Conservation (phyloP, 225 moss, liverwort and hornwort genomes). For the Pleurozium schreberi region DNA sequence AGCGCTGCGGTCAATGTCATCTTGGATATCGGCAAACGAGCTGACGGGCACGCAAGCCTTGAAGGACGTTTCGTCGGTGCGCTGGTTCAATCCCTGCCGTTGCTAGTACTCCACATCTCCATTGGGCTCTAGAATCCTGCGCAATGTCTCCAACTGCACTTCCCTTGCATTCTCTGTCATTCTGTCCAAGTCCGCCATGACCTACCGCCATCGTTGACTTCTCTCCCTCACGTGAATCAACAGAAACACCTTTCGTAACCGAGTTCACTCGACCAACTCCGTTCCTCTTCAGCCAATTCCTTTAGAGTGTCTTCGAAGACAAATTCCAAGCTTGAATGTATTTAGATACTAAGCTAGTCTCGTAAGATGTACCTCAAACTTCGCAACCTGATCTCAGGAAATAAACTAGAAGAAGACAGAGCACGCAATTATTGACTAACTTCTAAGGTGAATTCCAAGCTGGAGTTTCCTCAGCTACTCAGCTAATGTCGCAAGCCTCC, state of each 20-base stretch:
- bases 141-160: constrained; percentile 37
- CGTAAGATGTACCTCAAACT: background rate
- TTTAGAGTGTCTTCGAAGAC: background rate
- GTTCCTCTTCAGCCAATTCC: background rate
- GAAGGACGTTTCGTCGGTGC: constrained; percentile 43
- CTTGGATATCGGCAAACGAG: constrained; percentile 16
- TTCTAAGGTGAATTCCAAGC: background rate
- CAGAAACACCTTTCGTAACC: background rate
- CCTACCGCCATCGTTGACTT: background rate
- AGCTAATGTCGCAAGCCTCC: background rate
- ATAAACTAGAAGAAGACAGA: no score
- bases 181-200: constrained; percentile 14
- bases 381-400: background rate
- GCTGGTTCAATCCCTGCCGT: constrained; percentile 22
- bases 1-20: constrained; percentile 25
- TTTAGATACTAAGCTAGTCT: background rate
- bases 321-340: background rate
- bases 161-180: constrained; percentile 11
- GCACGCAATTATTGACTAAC: background rate
- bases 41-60: constrained; percentile 39
- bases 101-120: constrained; percentile 41
- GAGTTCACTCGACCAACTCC: background rate
- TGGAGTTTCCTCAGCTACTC: background rate
- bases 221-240: background rate
- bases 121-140: constrained; percentile 33